Percentiles rank a stretch among this genome's conserved stretches.
Evolutionary conservation across 2,329 filamentous ascomycete species (phyloP).

Genomic region (Setomelanomma holmii): DNA sequence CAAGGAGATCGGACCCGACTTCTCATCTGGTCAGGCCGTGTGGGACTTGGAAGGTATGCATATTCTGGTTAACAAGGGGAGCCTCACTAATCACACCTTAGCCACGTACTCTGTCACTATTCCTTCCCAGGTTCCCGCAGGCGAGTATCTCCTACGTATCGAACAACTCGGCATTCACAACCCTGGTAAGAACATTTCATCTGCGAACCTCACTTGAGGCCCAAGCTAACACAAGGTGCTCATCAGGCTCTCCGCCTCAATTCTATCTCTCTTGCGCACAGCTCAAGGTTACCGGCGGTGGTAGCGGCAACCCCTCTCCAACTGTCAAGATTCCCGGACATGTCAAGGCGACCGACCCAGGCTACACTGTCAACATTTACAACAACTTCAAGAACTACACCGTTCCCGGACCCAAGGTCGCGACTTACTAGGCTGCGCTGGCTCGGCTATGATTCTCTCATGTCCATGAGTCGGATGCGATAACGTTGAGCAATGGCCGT

Average conservation of each 20-base stretch:
- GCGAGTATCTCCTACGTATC: conserved; percentile 57
- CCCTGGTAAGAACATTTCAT: conserved; percentile 11
- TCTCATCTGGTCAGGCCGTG: conserved; percentile 40
- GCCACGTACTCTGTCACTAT: conserved; percentile 48
- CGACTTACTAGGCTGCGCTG: conserved; percentile 36
- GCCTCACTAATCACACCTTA: conserved; percentile 18
- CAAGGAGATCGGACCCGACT: conserved; percentile 49
- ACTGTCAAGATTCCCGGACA: conserved; percentile 45
- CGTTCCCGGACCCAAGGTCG: conserved; percentile 47
- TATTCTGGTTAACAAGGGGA: background rate
- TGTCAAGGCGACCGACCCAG: conserved; percentile 42
- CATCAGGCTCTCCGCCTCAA: conserved; percentile 24
- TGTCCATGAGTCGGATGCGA: too few species aligned
- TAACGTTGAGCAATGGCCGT: too few species aligned
- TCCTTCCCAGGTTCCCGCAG: conserved; percentile 51
- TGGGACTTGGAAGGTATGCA: conserved; percentile 44
- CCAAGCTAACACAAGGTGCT: background rate
- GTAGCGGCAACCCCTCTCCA: conserved; percentile 29
- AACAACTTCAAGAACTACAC: conserved; percentile 46
- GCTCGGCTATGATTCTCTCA: too few species aligned
- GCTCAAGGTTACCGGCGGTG: conserved; percentile 54
- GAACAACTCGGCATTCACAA: conserved; percentile 59
- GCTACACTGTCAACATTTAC: conserved; percentile 50
- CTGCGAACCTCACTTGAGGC: background rate
- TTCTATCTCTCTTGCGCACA: conserved; percentile 55